Evolutionary conservation across 2,329 filamentous ascomycete genomes (phyloP).

Genomic region (Ascochyta clinopodiicola): DNA sequence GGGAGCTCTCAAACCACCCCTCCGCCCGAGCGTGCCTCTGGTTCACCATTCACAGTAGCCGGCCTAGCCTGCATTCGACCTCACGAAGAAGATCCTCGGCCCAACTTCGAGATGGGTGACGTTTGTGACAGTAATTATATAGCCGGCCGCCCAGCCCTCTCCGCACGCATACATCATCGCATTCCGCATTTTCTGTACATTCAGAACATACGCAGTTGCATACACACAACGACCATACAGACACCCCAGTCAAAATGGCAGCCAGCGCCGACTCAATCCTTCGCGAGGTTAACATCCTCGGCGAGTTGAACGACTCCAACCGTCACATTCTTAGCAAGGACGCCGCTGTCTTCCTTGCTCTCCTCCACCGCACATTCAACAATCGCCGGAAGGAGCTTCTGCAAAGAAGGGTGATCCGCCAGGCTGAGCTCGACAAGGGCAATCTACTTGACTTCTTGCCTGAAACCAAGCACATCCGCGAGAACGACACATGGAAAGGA

Average conservation of each 20-base stretch:
- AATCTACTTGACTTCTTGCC: constrained; percentile 90
- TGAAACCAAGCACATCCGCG: constrained; percentile 93
- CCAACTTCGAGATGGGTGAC: constrained; percentile 43
- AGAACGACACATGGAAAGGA: constrained; percentile 92
- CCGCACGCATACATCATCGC: constrained; percentile 38
- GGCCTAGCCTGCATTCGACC: constrained; percentile 37
- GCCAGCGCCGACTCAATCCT: constrained; percentile 74
- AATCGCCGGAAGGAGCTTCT: constrained; percentile 84
- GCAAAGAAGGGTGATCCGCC: constrained; percentile 82
- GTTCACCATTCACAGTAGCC: constrained; percentile 39
- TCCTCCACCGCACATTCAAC: constrained; percentile 96
- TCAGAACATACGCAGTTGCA: constrained; percentile 13
- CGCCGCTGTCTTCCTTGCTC: constrained; percentile 88
- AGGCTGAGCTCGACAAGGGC: constrained; percentile 92
- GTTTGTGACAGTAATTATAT: constrained; percentile 39
- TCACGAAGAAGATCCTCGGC: constrained; percentile 45
- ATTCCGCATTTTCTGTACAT: constrained; percentile 23
- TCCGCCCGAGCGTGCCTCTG: constrained; percentile 35
- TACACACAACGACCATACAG: constrained; percentile 14
- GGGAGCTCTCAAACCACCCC: constrained; percentile 29
- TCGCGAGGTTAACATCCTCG: constrained; percentile 86
- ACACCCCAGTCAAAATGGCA: constrained; percentile 38
- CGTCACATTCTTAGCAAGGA: constrained; percentile 91
- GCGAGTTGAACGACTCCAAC: constrained; percentile 76
- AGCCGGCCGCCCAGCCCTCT: constrained; percentile 30